Evolutionary conservation across 2,329 filamentous ascomycete genomes (phyloP).

Genomic region (Talaromyces sp.): DNA sequence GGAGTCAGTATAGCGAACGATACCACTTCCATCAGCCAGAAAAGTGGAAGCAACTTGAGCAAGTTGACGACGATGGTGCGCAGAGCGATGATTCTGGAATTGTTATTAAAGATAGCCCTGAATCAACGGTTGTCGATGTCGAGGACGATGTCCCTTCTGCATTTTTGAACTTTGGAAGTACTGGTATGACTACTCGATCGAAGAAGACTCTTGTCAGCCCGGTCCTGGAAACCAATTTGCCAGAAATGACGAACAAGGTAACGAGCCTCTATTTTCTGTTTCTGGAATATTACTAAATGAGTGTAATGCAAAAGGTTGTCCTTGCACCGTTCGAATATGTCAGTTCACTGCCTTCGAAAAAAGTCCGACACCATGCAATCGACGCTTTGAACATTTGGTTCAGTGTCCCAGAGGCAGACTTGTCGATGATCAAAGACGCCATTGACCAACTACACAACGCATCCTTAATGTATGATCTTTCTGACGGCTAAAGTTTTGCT

Average conservation of each 20-base stretch:
- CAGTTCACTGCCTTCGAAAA: slow-evolving; percentile 30
- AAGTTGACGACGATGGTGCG: background rate
- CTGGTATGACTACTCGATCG: background rate
- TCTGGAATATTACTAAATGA: background rate
- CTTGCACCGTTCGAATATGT: slow-evolving; percentile 26
- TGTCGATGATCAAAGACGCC: slow-evolving; percentile 29
- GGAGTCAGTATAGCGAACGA: background rate
- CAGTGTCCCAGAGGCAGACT: slow-evolving; percentile 22
- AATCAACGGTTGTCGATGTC: background rate
- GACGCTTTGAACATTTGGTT: slow-evolving; percentile 35
- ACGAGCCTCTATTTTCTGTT: background rate
- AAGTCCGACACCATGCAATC: slow-evolving; percentile 31
- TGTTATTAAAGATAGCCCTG: background rate
- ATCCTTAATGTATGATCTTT: slow-evolving; percentile 24
- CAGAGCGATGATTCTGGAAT: background rate
- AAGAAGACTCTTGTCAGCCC: background rate
- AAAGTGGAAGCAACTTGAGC: background rate
- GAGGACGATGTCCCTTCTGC: background rate
- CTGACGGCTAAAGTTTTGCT: background rate
- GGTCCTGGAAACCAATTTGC: background rate
- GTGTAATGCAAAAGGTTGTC: background rate
- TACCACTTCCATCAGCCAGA: background rate
- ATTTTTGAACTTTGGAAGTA: background rate
- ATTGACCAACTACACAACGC: slow-evolving; percentile 34
- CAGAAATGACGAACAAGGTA: background rate